Evolutionary conservation across 163 green algal genomes (phyloP), one percentile per base, ranked within the genome.

Genomic region (Volvox carteri): DNA sequence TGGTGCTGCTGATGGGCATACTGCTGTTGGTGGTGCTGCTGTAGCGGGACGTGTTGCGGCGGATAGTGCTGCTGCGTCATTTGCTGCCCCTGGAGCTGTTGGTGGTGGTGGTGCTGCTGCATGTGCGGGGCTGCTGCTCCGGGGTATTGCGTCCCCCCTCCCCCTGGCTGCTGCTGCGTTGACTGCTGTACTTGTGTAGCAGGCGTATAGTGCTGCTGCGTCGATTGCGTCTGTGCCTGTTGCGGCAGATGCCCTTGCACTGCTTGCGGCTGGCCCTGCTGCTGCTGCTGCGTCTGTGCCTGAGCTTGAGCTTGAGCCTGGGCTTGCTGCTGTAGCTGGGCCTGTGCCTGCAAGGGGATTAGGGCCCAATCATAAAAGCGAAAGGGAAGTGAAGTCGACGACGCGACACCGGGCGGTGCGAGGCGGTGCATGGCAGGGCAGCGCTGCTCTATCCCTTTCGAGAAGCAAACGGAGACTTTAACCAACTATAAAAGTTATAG

Each of bases 41-140:
- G 7, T 30, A 30, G 39, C 14, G 48, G 72, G 4, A 25, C 39
- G 28, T 67, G 74, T n/a, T 42, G 74, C 19, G 18, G 42, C 9
- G n/a, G 42, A 2, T 83, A 35, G 46, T 46, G 75, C 25, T 81
- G 54, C 56, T 86, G 78, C 50, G 75, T n/a, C 19, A 33, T 33
- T 16, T n/a, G 75, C 75, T 25, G 30, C 16, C 6, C 1, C 75
- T 37, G 52, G 11, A 44, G 74, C 25, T 78, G 54, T 46, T 73
- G 41, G 35, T 33, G n/a, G 23, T 48, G 39, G 18, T 48, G 23
- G 35, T 48, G 62, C 23, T 39, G 68, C 78, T 85, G 72, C 81
- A 81, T 78, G 65, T 46, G 65, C 70, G 2, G 41, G 70, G 25
- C 46, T 67, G 25, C 46, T 67, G 74, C 1, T 67, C 39, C n/a